A percentile compares a stretch with the other conserved stretches of the same genome.
phyloP scores from a whole-genome alignment of 2,329 filamentous ascomycete species.

The Ophiocordyceps camponoti-rufipedis region DNA sequence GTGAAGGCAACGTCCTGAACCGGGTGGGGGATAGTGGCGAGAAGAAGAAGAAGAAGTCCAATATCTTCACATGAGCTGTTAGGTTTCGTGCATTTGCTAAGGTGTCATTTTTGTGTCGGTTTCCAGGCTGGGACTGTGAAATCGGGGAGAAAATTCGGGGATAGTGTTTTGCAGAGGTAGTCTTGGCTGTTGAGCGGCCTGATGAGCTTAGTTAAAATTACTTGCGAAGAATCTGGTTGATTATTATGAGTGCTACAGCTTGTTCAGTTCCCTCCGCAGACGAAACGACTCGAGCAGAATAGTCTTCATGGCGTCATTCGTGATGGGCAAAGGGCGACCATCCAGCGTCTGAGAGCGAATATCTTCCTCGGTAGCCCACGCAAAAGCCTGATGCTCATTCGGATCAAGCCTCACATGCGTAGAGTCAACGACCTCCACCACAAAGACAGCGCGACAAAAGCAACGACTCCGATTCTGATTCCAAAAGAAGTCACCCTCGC shows the following conservation, averaged over 20 bases:
- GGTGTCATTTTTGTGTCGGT: too few species aligned
- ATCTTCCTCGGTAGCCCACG: slow-evolving; percentile 14
- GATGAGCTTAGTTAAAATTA: too few species aligned
- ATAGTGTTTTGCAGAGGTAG: too few species aligned
- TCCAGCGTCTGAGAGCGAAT: neutral
- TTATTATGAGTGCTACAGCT: too few species aligned
- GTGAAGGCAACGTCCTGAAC: neutral
- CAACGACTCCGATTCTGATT: neutral
- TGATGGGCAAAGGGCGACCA: neutral
- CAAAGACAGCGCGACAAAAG: slow-evolving; percentile 1
- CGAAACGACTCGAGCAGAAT: neutral
- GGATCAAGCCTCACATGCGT: slow-evolving; percentile 10
- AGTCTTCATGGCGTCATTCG: neutral
- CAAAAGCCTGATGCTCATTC: slow-evolving; percentile 12
- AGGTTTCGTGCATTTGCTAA: too few species aligned
- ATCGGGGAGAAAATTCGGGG: too few species aligned
- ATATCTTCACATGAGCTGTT: too few species aligned
- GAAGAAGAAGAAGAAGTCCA: too few species aligned
- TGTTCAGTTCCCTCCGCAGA: neutral
- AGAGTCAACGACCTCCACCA: slow-evolving; percentile 6
- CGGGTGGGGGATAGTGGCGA: neutral
- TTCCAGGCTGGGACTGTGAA: too few species aligned
- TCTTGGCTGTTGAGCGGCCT: too few species aligned
- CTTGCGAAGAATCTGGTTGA: too few species aligned
- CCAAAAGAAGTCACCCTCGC: neutral